phyloP scores from a whole-genome alignment of 352 stramenopile genomes.

The Globisporangium perplexum region DNA sequence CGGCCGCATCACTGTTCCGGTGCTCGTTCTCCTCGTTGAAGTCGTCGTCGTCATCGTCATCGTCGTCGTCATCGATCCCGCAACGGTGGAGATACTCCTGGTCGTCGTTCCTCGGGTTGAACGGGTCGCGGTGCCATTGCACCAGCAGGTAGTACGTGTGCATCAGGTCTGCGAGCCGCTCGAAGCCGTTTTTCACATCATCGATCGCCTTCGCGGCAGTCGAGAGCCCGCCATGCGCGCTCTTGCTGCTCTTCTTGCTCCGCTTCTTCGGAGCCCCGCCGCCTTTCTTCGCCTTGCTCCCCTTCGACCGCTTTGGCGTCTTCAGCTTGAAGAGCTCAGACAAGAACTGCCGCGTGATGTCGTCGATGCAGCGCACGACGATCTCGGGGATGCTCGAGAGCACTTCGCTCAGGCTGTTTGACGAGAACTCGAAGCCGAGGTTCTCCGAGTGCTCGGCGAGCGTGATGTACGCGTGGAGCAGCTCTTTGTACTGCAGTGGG shows the following conservation, averaged over 20 bases:
- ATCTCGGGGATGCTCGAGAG: slow-evolving; percentile 76
- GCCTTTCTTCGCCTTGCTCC: not conserved
- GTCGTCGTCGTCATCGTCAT: slow-evolving; percentile 62
- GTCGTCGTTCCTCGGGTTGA: slow-evolving; percentile 74
- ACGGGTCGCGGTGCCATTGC: slow-evolving; percentile 86
- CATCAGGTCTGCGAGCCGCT: slow-evolving; percentile 75
- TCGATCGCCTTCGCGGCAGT: slow-evolving; percentile 45
- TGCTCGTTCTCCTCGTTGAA: slow-evolving; percentile 18
- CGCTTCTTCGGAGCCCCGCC: not conserved
- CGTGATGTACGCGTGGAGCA: slow-evolving; percentile 79
- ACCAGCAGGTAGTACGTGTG: slow-evolving; percentile 87
- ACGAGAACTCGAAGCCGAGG: slow-evolving; percentile 75
- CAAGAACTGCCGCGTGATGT: slow-evolving; percentile 51
- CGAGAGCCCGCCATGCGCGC: slow-evolving; percentile 4
- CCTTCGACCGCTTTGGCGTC: not conserved
- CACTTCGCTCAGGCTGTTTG: slow-evolving; percentile 54
- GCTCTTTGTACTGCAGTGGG: slow-evolving; percentile 64
- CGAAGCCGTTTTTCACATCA: slow-evolving; percentile 53
- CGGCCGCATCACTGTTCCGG: slow-evolving; percentile 1
- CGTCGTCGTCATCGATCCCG: slow-evolving; percentile 74
- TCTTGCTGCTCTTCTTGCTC: not conserved
- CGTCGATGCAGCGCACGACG: slow-evolving; percentile 71
- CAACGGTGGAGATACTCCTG: slow-evolving; percentile 71
- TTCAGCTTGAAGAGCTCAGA: slow-evolving; percentile 32
- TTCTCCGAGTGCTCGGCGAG: slow-evolving; percentile 73